Conservation (phyloP, 805 yeast genomes). For the Lachancea mirantina region DNA sequence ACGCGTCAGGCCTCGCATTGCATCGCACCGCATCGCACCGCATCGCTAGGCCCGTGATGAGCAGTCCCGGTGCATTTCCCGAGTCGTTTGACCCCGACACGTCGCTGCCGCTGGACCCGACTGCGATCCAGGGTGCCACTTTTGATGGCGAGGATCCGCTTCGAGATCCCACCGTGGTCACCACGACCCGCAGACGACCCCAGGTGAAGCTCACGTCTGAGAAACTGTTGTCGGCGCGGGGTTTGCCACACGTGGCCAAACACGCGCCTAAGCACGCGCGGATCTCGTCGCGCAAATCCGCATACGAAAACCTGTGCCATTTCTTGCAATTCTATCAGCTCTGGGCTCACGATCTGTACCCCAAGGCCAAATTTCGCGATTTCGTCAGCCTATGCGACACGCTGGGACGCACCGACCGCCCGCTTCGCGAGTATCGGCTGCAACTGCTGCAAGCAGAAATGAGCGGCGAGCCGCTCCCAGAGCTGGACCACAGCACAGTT, state of each 20-base stretch:
- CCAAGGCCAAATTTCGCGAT: constrained; percentile 72
- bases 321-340: constrained; percentile 54
- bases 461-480: constrained; percentile 10
- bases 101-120: constrained; percentile 10
- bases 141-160: constrained; percentile 13
- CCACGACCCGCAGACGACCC: constrained; percentile 18
- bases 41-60: no score
- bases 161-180: constrained; percentile 25
- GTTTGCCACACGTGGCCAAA: constrained; percentile 46
- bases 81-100: constrained; percentile 6
- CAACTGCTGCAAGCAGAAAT: constrained; percentile 35
- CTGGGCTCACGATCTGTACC: constrained; percentile 72
- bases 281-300: constrained; percentile 25
- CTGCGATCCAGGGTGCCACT: constrained; percentile 8
- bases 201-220: constrained; percentile 47
- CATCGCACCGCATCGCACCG: no score
- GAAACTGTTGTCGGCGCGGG: constrained; percentile 45
- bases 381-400: constrained; percentile 48
- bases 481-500: constrained; percentile 4
- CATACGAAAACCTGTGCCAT: constrained; percentile 23
- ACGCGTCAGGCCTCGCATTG: no score
- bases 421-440: constrained; percentile 38
- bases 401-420: constrained; percentile 39
- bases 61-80: no score
- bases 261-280: constrained; percentile 30